phyloP scores from a whole-genome alignment of 73 alveolate species.

The Tetrahymena malaccensis region DNA sequence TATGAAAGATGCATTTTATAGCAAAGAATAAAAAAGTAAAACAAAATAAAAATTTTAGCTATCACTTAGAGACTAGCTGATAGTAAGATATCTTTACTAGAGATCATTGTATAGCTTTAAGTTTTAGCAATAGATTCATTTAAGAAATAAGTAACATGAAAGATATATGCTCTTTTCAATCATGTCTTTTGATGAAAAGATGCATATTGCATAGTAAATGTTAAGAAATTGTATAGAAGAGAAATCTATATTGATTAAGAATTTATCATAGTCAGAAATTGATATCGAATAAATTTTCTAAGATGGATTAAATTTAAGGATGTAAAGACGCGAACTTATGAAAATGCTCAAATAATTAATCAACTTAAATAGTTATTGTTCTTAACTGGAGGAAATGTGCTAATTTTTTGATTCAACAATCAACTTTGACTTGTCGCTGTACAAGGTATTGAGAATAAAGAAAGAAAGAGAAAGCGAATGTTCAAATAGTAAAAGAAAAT shows the following conservation, averaged over 20 bases:
- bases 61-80: background rate
- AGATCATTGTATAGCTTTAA: background rate
- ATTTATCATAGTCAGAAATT: background rate
- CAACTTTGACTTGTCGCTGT: background rate
- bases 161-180: background rate
- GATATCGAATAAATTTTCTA: background rate
- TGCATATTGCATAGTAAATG: background rate
- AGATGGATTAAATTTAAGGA: background rate
- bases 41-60: background rate
- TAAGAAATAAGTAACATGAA: background rate
- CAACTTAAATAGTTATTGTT: background rate
- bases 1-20: background rate
- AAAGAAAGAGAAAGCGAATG: background rate
- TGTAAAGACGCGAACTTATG: background rate
- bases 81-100: background rate
- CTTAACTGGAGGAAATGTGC: background rate
- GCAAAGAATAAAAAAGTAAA: background rate
- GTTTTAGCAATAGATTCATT: background rate
- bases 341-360: background rate
- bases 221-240: background rate
- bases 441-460: background rate
- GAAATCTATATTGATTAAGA: background rate
- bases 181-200: background rate
- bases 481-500: background rate
- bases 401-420: background rate